Evolutionary conservation across 306 rosid genomes (phyloP), one percentile per base, ranked within the genome.

Genomic region (Sophora flavescens): DNA sequence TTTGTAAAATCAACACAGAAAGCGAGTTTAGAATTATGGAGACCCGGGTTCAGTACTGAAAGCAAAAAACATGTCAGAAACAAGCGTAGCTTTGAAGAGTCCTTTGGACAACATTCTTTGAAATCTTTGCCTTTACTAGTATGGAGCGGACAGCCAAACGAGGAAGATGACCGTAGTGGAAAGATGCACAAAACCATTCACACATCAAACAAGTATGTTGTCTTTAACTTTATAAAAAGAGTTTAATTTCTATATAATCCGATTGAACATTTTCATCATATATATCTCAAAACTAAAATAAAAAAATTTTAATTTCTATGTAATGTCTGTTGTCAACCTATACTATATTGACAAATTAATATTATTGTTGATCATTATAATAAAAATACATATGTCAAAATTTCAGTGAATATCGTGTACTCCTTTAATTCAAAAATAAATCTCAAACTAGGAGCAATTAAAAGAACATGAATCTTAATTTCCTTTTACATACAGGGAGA

Each of bases 131-230:
- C 91, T 70, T 68, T 90, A 57, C 72, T 88, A 58, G 74, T 84
- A 58, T 88, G 97, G 94, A 84, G 74, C 12, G 98, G 90, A 70
- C 93, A 79, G 28, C 91, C 97, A 41, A 83, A 86, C 41, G 89
- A 89, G 50, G 98, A 88, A 51, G 96, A 86, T 81, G 87, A 88
- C 39, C 67, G 54, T 15, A 78, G 74, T 75, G 82, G 74, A 70
- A 85, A 84, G 62, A 72, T 52, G 74, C 74, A 76, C 18, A 83
- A 73, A 80, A 68, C 69, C 66, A 63, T 76, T 75, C 56, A 51
- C 82, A 41, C 57, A 42, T 18, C 80, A 70, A 68, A 78, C 78
- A 78, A 74, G 97, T 93, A 80, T 87, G 93, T 88, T 74, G 6
- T 16, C 32, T 50, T 39, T 35, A 70, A 28, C 52, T 50, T 33